Percentiles rank a stretch among this genome's conserved stretches.
phyloP scores from a whole-genome alignment of 2,329 filamentous ascomycete genomes.

The Pestalotiopsis sp. region DNA sequence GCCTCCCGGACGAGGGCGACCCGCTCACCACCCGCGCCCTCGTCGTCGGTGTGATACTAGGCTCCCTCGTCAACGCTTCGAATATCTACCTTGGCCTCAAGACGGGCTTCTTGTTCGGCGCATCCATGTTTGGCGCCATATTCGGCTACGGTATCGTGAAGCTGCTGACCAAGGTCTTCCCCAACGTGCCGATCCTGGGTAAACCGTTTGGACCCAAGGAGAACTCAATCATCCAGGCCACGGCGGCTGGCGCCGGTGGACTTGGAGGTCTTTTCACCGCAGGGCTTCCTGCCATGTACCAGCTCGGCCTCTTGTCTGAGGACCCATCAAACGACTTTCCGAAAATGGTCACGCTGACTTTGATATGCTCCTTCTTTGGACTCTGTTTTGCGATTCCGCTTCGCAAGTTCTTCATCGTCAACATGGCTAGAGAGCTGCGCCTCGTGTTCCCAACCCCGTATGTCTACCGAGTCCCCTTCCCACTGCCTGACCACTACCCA shows the following conservation, averaged over 20 bases:
- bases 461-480: background rate
- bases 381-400: conserved; percentile 65
- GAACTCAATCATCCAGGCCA: conserved; percentile 58
- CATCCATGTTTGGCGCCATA: conserved; percentile 51
- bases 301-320: conserved; percentile 46
- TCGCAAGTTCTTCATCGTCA: conserved; percentile 70
- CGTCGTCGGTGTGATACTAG: conserved; percentile 53
- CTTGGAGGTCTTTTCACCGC: conserved; percentile 57
- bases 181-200: conserved; percentile 53
- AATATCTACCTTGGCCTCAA: conserved; percentile 59
- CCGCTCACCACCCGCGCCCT: conserved; percentile 56
- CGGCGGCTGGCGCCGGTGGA: conserved; percentile 57
- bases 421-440: conserved; percentile 61
- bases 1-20: conserved; percentile 34
- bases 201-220: conserved; percentile 59
- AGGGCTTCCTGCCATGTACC: conserved; percentile 58
- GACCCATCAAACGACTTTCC: conserved; percentile 56
- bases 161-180: conserved; percentile 42
- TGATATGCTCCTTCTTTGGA: conserved; percentile 66
- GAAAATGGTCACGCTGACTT: conserved; percentile 61
- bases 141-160: conserved; percentile 60
- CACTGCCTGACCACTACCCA: background rate
- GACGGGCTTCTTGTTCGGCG: conserved; percentile 48
- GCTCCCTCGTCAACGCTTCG: conserved; percentile 58
- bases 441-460: conserved; percentile 57